Evolutionary conservation across 73 alveolate species (phyloP).

Genomic region (Paramecium biaurelia): DNA sequence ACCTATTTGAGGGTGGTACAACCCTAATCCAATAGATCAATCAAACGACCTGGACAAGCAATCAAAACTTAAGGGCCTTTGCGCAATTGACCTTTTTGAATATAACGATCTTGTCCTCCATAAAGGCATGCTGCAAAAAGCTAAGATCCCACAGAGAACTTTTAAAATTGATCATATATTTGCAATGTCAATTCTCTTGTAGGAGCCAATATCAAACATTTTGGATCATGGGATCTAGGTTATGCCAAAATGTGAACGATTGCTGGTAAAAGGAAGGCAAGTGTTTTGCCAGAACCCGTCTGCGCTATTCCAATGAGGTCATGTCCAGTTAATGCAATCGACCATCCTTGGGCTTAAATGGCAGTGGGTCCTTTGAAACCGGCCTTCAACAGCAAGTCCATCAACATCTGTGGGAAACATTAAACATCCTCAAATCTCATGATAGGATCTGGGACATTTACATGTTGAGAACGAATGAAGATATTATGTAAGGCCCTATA

Average conservation of each 20-base stretch:
- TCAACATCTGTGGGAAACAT: constrained; percentile 51
- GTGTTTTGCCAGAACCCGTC: constrained; percentile 96
- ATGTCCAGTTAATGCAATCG: constrained; percentile 71
- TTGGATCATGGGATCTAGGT: constrained; percentile 66
- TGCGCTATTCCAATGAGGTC: constrained; percentile 88
- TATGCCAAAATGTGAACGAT: constrained; percentile 73
- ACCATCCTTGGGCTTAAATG: constrained; percentile 65
- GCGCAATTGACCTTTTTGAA: constrained; percentile 67
- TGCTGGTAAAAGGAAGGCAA: constrained; percentile 86
- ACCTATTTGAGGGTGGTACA: constrained; percentile 71
- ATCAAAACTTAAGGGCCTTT: constrained; percentile 82
- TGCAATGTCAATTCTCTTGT: constrained; percentile 92
- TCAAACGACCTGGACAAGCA: constrained; percentile 93
- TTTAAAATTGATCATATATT: constrained; percentile 82
- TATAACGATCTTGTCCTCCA: constrained; percentile 84
- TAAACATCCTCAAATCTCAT: constrained; percentile 55
- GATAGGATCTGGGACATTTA: constrained; percentile 45
- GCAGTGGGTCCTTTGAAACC: constrained; percentile 70
- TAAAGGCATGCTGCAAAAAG: constrained; percentile 80
- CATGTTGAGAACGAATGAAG: constrained; percentile 16
- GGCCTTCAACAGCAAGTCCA: constrained; percentile 37
- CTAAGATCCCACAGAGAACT: constrained; percentile 76
- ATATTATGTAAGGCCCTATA: background rate
- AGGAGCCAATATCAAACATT: constrained; percentile 86
- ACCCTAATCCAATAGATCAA: constrained; percentile 80